Evolutionary conservation across 805 yeast genomes (phyloP).

Genomic region (Saccharomyces jurei): DNA sequence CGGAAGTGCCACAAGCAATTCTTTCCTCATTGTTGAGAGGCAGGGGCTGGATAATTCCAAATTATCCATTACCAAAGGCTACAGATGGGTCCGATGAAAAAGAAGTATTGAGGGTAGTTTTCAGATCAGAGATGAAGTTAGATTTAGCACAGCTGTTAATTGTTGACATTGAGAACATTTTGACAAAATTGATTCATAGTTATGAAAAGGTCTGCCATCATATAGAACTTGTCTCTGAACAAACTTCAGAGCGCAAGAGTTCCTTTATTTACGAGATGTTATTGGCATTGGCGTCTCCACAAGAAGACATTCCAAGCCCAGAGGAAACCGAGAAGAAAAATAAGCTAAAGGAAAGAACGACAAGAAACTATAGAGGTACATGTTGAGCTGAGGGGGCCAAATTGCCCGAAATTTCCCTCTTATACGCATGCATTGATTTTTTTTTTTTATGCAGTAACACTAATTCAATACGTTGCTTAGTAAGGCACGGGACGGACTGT

Average conservation of each 20-base stretch:
- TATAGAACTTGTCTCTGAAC: not conserved
- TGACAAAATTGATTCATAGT: slow-evolving; percentile 14
- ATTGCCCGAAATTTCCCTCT: not conserved
- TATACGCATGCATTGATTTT: not conserved
- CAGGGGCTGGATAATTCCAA: slow-evolving; percentile 83
- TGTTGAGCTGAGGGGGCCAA: slow-evolving; percentile 12
- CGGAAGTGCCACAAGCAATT: slow-evolving; percentile 76
- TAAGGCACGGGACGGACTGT: not conserved
- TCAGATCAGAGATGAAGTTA: slow-evolving; percentile 55
- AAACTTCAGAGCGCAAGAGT: slow-evolving; percentile 6
- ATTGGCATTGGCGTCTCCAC: slow-evolving; percentile 19
- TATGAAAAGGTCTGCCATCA: slow-evolving; percentile 10
- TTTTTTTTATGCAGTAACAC: not conserved
- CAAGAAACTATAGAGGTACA: slow-evolving; percentile 27
- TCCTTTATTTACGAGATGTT: slow-evolving; percentile 18
- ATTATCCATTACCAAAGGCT: slow-evolving; percentile 67
- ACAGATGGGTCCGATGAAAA: slow-evolving; percentile 38
- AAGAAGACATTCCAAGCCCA: slow-evolving; percentile 3
- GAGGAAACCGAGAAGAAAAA: slow-evolving; percentile 7
- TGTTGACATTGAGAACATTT: slow-evolving; percentile 17
- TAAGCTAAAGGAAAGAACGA: slow-evolving; percentile 5
- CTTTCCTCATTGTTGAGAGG: slow-evolving; percentile 65
- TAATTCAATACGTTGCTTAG: not conserved
- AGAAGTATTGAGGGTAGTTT: slow-evolving; percentile 81
- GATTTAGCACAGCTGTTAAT: slow-evolving; percentile 30